These are phyloP conservation scores for Solanum neorickii DNA, from an alignment of 257 asterid genomes.

Conservation along the genomic window DNA sequence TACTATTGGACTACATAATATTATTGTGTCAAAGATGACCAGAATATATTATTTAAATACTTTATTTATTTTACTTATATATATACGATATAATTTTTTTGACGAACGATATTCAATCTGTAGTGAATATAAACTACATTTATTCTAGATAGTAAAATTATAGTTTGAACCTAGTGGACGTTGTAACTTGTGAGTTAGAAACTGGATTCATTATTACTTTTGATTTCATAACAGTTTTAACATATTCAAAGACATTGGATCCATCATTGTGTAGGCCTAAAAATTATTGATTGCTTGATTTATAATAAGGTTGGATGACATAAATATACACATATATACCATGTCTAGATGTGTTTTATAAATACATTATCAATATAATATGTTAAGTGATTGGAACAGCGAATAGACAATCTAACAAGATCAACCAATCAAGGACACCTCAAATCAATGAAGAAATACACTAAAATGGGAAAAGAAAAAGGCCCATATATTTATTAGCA, in stretches of 20 bases:
- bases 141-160: not conserved
- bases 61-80: too few species aligned
- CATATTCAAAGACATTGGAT: not conserved
- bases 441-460: not conserved
- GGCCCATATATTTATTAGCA: not conserved
- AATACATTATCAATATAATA: not conserved
- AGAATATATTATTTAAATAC: too few species aligned
- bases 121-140: not conserved
- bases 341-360: not conserved
- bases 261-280: not conserved
- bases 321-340: not conserved
- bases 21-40: too few species aligned
- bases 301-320: not conserved
- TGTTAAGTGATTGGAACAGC: not conserved
- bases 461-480: not conserved
- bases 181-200: not conserved
- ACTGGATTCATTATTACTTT: not conserved
- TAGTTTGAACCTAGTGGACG: not conserved
- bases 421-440: not conserved
- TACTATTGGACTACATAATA: too few species aligned
- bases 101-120: not conserved
- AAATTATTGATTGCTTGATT: not conserved
- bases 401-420: not conserved
- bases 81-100: not conserved
- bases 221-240: not conserved